Evolutionary conservation across 2,329 filamentous ascomycete species (phyloP).

Genomic region (Mariannaea sp.): DNA sequence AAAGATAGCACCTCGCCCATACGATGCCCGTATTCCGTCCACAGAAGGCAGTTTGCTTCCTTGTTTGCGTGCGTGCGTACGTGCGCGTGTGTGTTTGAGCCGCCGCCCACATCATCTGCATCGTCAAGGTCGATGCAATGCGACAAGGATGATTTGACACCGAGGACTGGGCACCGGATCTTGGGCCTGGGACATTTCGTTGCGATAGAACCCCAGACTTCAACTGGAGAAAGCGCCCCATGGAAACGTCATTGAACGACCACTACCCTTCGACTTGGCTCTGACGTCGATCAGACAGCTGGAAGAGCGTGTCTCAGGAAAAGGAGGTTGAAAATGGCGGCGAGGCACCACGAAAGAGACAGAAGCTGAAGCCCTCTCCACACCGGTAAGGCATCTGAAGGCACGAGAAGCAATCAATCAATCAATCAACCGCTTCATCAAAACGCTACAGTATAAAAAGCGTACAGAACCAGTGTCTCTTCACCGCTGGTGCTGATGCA

Average conservation of each 20-base stretch:
- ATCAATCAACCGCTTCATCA: too few relatives aligned
- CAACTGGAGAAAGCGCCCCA: slow-evolving; percentile 14
- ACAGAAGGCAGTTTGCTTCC: background rate
- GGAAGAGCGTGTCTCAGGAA: slow-evolving; percentile 1
- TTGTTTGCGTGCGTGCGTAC: background rate
- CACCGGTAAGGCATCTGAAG: slow-evolving; percentile 15
- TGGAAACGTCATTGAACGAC: slow-evolving; percentile 14
- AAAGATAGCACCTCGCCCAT: slow-evolving; percentile 13
- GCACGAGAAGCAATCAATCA: slow-evolving; percentile 10
- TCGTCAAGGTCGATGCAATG: background rate
- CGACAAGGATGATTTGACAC: slow-evolving; percentile 10
- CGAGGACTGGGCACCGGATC: slow-evolving; percentile 9
- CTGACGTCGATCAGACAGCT: background rate
- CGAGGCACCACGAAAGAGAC: slow-evolving; percentile 16
- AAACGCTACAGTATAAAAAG: slow-evolving; percentile 15
- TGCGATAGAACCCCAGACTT: slow-evolving; percentile 1
- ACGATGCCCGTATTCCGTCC: too few relatives aligned
- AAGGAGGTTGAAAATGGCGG: slow-evolving; percentile 5
- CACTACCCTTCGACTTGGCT: background rate
- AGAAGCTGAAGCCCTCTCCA: slow-evolving; percentile 22
- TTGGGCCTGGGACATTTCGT: background rate
- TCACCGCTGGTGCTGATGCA: slow-evolving; percentile 33
- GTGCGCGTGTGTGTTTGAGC: background rate
- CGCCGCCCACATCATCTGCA: too few relatives aligned
- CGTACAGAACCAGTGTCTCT: slow-evolving; percentile 35